Base-by-base conservation (phyloP, 2,329 filamentous ascomycete genomes). In the Colletotrichum spinosum region DNA sequence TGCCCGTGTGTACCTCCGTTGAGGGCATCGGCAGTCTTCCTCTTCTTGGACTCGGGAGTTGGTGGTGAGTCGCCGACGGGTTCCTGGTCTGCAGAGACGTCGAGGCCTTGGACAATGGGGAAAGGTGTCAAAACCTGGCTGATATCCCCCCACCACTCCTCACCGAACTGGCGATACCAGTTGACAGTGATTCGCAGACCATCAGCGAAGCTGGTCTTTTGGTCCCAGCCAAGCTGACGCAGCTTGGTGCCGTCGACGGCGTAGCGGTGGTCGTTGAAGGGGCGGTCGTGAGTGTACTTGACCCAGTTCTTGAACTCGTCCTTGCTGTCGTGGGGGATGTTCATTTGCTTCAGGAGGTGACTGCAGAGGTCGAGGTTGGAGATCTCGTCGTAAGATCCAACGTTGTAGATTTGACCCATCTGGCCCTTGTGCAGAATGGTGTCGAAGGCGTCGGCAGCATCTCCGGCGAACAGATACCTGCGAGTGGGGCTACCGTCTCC, bases 401-500 rank as follows among this genome's bases (percentile, higher is more conserved):
- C 90, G 69, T 96, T 96, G 83, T 96, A 96, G 66, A 92, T 87
- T 72, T 94, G 90, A 1, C 92, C 92, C 39, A 92, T 81, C 54
- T 84, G 80, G 17, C 92, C 92, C 71, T 88, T 89, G 83, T 96
- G 92, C 33, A 96, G 84, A 72, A 96, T 93, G 0, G 91, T 93
- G 78, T 96, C 92, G 72, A 95, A 91, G 2, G 92, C 92, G 72
- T 95, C 91, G 4, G 90, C 90, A 2, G 92, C 92, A 74, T 96
- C 92, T 8, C 88, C 90, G 2, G 91, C 92, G 71, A 90, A 95
- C 8, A 96, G 84, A 74, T 94, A 96, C 60, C 91, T 84, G 37
- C 92, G 85, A 0, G 90, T 92, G 11, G 91, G 90, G 39, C 85
- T 89, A 37, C 92, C 92, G 70, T 93, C 88, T 35, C 92, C 92